Evolutionary conservation across 768 basidiomycete species (phyloP), one percentile per base, ranked within the genome.

Genomic region (Leccinum olivaceopallidum): DNA sequence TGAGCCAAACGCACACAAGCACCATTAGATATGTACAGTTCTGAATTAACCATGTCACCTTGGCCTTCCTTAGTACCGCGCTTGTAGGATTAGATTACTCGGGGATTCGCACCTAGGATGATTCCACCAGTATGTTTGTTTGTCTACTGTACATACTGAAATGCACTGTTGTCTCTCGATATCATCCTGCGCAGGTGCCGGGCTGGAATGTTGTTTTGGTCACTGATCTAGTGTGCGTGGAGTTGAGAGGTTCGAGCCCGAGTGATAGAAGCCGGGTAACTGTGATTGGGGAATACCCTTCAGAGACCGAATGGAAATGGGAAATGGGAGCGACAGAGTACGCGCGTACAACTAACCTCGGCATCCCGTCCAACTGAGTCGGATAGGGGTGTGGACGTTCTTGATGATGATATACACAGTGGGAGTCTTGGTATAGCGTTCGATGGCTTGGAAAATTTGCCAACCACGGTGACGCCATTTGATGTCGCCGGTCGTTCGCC

Each of bases 401-500:
- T 61, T 59, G 24, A 91, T 67, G 60, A 75, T 84, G 2, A 87
- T 80, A 64, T 89, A 92, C 18, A 87, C 90, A 50, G 71, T 74
- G 0, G 75, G 59, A 4, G 85, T 88, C 68, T 26, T 26, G 24
- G 87, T 76, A 60, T 85, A 77, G 34, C 75, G 77, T 71, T 88
- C 80, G 37, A 92, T 80, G 13, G 87, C 83, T 64, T 86, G 73
- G 66, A 89, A 92, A 49, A 92, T 26, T 82, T 22, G 71, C 24
- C 24, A 26, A 1, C 86, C 89, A 26, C 84, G 81, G 50, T 84
- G 79, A 63, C 24, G 24, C 24, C 90, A 92, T 61, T 79, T 81
- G 20, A 69, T 67, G 66, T 92, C 81, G 0, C 86, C 84, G 4
- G 90, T 92, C 8, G 81, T 80, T 39, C 81, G 82, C 85, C 87